Evolutionary conservation across 306 rosid genomes (phyloP), one percentile per base, ranked within the genome.

Genomic region (Ziziphus jujuba): DNA sequence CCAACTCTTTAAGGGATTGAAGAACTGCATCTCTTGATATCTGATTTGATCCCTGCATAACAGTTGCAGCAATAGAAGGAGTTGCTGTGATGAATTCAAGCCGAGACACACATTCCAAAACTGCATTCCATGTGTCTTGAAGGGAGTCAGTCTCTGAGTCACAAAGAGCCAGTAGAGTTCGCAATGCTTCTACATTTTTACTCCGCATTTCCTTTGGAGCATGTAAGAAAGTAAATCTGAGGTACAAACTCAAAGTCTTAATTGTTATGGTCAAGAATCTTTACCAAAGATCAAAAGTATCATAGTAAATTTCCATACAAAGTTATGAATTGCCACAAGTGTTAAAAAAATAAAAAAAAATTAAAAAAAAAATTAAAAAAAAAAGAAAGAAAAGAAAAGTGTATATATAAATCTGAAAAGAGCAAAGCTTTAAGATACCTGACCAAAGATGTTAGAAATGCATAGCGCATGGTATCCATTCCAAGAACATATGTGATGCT

Each of bases 381-480:
- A n/a, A n/a, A n/a, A n/a, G n/a, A n/a, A n/a, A n/a, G 34, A 47
- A 55, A 6, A 35, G n/a, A 69, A 35, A 24, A 10, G 53, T 63
- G 33, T 28, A 28, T 40, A 40, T 31, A 68, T 43, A 40, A 22
- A n/a, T 16, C 23, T 57, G 11, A 56, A 58, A 51, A 28, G 62
- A 65, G 50, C 21, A 56, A 47, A 9, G 40, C n/a, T 8, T 47
- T 70, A 52, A 15, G 56, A 55, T 80, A 95, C 99, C 99, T 85
- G 77, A 95, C 88, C 60, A 95, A 87, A 79, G 99, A 95, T 70
- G 99, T 95, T 77, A 95, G 84, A 69, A 95, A 95, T 28, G 99
- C 99, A 87, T 95, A 95, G 63, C 99, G 92, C 99, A 95, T 95
- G 69, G 99, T 95, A 74, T 95, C 97, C 99, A 95, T 95, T 77